Evolutionary conservation across 2,329 filamentous ascomycete species (phyloP).

Genomic region (Diaporthe australafricana): DNA sequence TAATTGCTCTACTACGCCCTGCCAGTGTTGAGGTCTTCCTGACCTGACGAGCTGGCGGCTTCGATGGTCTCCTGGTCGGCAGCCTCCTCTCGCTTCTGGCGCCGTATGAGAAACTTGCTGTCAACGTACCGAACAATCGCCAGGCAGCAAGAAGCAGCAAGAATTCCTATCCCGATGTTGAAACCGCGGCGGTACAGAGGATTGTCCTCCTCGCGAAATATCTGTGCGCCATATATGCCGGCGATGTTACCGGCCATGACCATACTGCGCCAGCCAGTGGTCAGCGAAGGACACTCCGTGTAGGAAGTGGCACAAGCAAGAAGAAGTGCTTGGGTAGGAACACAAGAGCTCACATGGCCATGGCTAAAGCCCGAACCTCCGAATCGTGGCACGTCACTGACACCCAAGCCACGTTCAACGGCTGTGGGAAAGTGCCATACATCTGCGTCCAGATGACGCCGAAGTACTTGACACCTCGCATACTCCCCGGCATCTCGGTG

Average conservation of each 20-base stretch:
- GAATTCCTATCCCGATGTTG: conserved; percentile 46
- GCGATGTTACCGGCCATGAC: conserved; percentile 73
- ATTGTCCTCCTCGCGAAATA: conserved; percentile 65
- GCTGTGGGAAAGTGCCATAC: conserved; percentile 66
- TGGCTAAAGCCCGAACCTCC: conserved; percentile 68
- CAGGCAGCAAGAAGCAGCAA: not conserved
- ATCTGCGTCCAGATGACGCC: conserved; percentile 67
- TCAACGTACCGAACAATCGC: not conserved
- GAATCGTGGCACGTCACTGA: conserved; percentile 67
- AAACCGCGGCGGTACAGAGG: conserved; percentile 65
- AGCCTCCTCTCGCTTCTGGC: not conserved
- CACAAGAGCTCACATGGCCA: conserved; percentile 60
- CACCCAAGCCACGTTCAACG: conserved; percentile 71
- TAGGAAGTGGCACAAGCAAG: no score
- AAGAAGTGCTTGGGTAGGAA: not conserved
- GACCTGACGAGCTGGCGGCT: not conserved
- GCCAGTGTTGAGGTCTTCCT: not conserved
- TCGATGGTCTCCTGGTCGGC: not conserved
- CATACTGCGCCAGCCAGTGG: conserved; percentile 47
- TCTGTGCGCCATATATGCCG: conserved; percentile 70
- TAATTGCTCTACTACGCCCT: not conserved
- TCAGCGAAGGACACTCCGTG: conserved; percentile 37
- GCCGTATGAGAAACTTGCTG: not conserved
- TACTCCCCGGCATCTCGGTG: conserved; percentile 51
- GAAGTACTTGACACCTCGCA: conserved; percentile 60